Evolutionary conservation across 2,329 filamentous ascomycete species (phyloP), one percentile per base, ranked within the genome.

Genomic region (Colletotrichum abscissum): DNA sequence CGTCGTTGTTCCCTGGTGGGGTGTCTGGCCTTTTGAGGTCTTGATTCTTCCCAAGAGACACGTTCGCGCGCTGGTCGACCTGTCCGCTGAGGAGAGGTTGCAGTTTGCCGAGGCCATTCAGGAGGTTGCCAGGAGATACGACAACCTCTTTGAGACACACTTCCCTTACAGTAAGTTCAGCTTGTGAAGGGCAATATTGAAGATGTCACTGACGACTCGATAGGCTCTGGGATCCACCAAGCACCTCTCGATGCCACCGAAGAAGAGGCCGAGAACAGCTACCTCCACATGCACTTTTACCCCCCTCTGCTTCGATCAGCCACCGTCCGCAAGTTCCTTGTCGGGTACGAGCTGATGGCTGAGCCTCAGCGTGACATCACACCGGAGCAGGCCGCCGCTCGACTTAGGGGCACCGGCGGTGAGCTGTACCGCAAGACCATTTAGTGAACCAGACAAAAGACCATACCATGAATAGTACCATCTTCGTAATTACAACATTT

Each of bases 351-450:
- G 84, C 89, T 99, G 84, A 91, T 99, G 90, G 97, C 94, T 1
- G 97, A 99, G 85, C 96, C 97, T n/a, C 97, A 99, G 84, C 90
- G 97, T 72, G 97, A 99, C 81, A 98, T 99, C 78, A 99, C 97
- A 0, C 96, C 97, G 0, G 97, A 99, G 84, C 97, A 98, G 84
- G 97, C 97, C 1, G 93, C 97, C 16, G 91, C 91, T 30, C 91
- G 91, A 63, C 85, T 99, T 73, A 90, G 93, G 76, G 87, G 88
- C 71, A 95, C 95, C 75, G 94, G 91, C 4, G 95, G 95, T 19
- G 91, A 94, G 80, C 84, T 99, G 75, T 98, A 99, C 81, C 90
- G 97, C 76, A 95, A 92, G 80, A 88, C 85, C 76, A 77, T 91
- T 55, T 76, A 77, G 70, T 76, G 72, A 64, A 28, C n/a, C 4